Percentiles rank a stretch among this genome's conserved stretches.
These are phyloP conservation scores for Gryganskiella cystojenkinii DNA, from an alignment of 192 early-diverging fungal genomes.

Conservation along the genomic window DNA sequence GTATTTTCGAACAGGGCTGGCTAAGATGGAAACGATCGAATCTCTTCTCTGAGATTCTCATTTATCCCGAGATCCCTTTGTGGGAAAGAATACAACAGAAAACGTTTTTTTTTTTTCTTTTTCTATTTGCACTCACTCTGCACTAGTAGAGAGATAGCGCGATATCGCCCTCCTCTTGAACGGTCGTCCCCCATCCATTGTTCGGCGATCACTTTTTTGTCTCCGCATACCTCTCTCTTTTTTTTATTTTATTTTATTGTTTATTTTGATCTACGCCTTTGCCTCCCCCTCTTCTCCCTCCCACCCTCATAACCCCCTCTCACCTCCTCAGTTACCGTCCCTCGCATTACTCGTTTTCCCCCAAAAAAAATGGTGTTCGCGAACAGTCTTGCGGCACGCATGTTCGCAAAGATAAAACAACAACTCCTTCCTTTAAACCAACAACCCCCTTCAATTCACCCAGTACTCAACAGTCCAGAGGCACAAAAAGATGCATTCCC, in stretches of 20 bases:
- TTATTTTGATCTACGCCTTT: neutral
- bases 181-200: too few relatives aligned
- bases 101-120: too few relatives aligned
- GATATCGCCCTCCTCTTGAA: too few relatives aligned
- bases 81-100: neutral
- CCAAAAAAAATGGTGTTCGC: too few relatives aligned
- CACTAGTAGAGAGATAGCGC: too few relatives aligned
- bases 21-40: constrained; percentile 25
- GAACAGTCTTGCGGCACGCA: too few relatives aligned
- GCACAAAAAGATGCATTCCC: too few relatives aligned
- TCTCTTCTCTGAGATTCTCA: constrained; percentile 1
- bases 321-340: neutral
- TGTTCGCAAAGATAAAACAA: too few relatives aligned
- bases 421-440: too few relatives aligned
- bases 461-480: neutral
- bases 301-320: too few relatives aligned
- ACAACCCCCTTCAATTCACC: neutral
- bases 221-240: neutral
- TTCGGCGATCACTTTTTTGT: neutral
- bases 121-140: too few relatives aligned
- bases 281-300: neutral
- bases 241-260: neutral
- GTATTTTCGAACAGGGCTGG: constrained; percentile 33
- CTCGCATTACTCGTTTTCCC: neutral
- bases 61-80: neutral